Evolutionary conservation across 768 basidiomycete genomes (phyloP).

Genomic region (Boletus vermiculosoides): DNA sequence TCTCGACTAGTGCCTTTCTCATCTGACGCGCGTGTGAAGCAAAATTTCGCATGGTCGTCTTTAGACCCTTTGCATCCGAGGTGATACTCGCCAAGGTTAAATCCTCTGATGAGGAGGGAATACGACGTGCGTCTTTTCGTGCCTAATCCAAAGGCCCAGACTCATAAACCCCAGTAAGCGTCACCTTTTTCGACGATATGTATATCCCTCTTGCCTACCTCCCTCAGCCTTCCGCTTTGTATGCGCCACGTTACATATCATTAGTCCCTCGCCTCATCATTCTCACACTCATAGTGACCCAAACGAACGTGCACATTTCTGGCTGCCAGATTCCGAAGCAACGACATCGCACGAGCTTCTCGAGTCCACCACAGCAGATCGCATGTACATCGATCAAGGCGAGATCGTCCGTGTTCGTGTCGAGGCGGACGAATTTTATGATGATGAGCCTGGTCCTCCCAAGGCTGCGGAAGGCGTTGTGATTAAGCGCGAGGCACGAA

Average conservation of each 20-base stretch:
- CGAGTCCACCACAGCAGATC: constrained; percentile 59
- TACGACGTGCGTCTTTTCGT: constrained; percentile 59
- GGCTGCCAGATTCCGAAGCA: constrained; percentile 63
- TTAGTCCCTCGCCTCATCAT: not conserved
- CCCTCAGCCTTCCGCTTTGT: constrained; percentile 82
- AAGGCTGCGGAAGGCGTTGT: constrained; percentile 70
- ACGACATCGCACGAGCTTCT: constrained; percentile 59
- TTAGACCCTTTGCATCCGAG: constrained; percentile 88
- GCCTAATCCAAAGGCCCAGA: not conserved
- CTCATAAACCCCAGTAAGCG: constrained; percentile 53
- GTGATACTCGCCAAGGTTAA: constrained; percentile 88
- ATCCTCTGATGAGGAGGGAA: constrained; percentile 80
- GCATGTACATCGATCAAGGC: constrained; percentile 80
- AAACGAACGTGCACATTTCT: constrained; percentile 81
- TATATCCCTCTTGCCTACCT: constrained; percentile 78
- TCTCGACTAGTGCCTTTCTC: not conserved
- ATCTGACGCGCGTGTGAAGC: constrained; percentile 44
- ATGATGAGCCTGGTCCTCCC: constrained; percentile 83
- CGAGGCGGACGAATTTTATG: constrained; percentile 79
- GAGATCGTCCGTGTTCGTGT: constrained; percentile 77
- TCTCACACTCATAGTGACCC: constrained; percentile 53
- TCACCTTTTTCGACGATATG: constrained; percentile 95
- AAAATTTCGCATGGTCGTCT: constrained; percentile 85
- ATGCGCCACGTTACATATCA: constrained; percentile 26
- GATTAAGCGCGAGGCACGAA: constrained; percentile 46